phyloP scores from a whole-genome alignment of 202 grass and related monocot species.

The Zizania palustris region DNA sequence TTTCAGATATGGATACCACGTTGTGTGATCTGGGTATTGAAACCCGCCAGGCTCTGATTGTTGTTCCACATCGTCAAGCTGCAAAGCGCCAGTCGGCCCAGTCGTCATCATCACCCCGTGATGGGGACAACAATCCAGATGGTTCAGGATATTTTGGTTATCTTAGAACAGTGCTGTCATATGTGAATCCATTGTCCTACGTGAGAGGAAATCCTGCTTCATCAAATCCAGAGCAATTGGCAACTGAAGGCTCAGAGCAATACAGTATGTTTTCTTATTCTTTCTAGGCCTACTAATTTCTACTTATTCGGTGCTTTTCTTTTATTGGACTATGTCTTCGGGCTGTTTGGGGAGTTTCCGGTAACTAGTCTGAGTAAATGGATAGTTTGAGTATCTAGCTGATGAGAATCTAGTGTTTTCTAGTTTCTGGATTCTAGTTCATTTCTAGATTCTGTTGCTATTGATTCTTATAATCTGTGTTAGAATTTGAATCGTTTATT shows the following conservation, averaged over 20 bases:
- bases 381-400: too few relatives aligned
- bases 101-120: constrained; percentile 33
- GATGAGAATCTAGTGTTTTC: too few relatives aligned
- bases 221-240: constrained; percentile 44
- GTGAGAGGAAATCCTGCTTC: constrained; percentile 54
- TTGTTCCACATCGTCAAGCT: constrained; percentile 60
- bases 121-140: constrained; percentile 37
- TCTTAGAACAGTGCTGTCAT: constrained; percentile 69
- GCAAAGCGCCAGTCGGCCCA: constrained; percentile 42
- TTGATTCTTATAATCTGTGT: too few relatives aligned
- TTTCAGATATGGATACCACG: constrained; percentile 74
- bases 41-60: constrained; percentile 83
- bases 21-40: constrained; percentile 79
- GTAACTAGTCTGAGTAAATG: too few relatives aligned
- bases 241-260: constrained; percentile 40
- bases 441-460: too few relatives aligned
- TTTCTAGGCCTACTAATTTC: too few relatives aligned
- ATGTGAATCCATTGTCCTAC: constrained; percentile 82
- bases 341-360: too few relatives aligned
- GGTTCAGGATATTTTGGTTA: constrained; percentile 64
- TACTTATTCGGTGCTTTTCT: too few relatives aligned
- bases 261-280: constrained; percentile 57
- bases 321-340: too few relatives aligned
- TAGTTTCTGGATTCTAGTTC: too few relatives aligned
- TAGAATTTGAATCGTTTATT: too few relatives aligned